Evolutionary conservation across 2,329 filamentous ascomycete genomes (phyloP).

Genomic region (Exophiala dermatitidis): DNA sequence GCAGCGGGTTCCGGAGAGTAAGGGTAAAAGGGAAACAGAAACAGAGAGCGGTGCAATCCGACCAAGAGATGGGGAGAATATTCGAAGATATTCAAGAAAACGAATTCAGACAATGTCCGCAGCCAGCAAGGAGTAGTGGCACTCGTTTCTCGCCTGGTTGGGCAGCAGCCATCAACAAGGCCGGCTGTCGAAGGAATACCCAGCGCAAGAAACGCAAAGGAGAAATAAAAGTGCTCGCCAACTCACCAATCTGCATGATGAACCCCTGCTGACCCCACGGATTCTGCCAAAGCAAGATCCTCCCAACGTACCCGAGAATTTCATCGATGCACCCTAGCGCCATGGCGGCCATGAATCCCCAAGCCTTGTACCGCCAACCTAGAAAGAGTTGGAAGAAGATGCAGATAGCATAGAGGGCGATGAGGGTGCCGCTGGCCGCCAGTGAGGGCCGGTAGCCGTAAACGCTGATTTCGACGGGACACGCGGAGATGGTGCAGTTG

Average conservation of each 20-base stretch:
- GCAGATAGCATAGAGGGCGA: conserved; percentile 39
- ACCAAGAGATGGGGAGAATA: no score
- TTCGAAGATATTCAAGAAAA: neutral
- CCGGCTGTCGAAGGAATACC: no score
- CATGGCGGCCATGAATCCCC: conserved; percentile 45
- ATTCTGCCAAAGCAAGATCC: conserved; percentile 51
- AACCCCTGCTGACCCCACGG: conserved; percentile 55
- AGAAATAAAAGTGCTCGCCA: neutral
- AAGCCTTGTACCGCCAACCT: conserved; percentile 34
- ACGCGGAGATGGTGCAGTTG: conserved; percentile 30
- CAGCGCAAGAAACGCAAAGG: neutral
- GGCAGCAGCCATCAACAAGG: no score
- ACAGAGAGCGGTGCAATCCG: no score
- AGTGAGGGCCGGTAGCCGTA: conserved; percentile 42
- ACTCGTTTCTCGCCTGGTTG: no score
- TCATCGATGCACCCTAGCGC: conserved; percentile 51
- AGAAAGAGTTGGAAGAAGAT: conserved; percentile 35
- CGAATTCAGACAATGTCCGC: neutral
- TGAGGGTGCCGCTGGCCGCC: conserved; percentile 37
- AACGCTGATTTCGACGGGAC: conserved; percentile 34
- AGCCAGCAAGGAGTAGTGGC: no score
- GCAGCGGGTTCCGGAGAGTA: no score
- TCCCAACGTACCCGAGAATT: conserved; percentile 56
- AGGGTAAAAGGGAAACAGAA: no score
- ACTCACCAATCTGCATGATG: conserved; percentile 5